Conservation (phyloP, 805 yeast species). For the Yamadazyma scolyti region DNA sequence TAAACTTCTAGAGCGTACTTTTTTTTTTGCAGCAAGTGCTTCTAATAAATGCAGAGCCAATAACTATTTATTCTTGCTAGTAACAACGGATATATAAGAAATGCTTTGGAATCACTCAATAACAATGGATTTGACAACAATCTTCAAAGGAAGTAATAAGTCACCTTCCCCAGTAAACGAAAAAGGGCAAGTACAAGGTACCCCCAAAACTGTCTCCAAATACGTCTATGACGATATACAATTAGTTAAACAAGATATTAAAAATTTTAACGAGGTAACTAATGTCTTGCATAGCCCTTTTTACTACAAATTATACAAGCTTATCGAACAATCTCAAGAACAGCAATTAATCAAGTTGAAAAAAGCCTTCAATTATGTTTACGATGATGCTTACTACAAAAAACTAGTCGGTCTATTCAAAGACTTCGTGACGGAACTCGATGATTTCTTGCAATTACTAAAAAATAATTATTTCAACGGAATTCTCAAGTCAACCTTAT, state of each 20-base stretch:
- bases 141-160: too few relatives aligned
- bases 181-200: too few relatives aligned
- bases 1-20: too few relatives aligned
- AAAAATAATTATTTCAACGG: conserved; percentile 22
- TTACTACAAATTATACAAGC: conserved; percentile 19
- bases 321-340: conserved; percentile 19
- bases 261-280: conserved; percentile 18
- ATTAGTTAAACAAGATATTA: conserved; percentile 17
- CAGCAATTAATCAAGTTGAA: conserved; percentile 13
- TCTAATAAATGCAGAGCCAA: too few relatives aligned
- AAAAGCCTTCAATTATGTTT: conserved; percentile 10
- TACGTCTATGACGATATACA: conserved; percentile 21
- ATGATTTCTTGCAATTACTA: conserved; percentile 16
- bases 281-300: conserved; percentile 16
- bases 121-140: too few relatives aligned
- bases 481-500: conserved; percentile 12
- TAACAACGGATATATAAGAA: too few relatives aligned
- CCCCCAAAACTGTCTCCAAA: conserved; percentile 17
- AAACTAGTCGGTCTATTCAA: conserved; percentile 17
- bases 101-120: too few relatives aligned
- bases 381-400: conserved; percentile 11
- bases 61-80: too few relatives aligned
- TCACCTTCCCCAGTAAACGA: too few relatives aligned
- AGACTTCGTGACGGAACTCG: conserved; percentile 15
- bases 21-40: too few relatives aligned